phyloP scores from a whole-genome alignment of 2,329 filamentous ascomycete genomes.

The Pseudocercospora pini-densiflorae region DNA sequence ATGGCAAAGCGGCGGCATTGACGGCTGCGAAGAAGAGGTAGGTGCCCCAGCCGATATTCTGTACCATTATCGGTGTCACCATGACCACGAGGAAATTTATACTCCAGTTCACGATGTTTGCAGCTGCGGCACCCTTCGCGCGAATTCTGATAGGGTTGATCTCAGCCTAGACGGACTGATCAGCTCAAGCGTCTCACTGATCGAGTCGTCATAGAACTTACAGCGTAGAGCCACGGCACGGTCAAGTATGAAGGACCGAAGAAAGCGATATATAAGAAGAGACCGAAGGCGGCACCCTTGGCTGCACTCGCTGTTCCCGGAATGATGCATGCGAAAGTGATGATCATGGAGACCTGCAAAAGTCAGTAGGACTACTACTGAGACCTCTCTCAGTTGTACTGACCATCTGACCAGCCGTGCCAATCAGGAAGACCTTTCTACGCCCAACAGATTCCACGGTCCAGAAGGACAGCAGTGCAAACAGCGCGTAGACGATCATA shows the following conservation, averaged over 20 bases:
- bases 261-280: conserved; percentile 71
- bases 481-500: conserved; percentile 59
- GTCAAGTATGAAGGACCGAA: conserved; percentile 60
- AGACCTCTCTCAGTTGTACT: no score
- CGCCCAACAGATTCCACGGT: conserved; percentile 64
- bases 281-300: conserved; percentile 58
- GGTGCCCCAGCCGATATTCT: conserved; percentile 44
- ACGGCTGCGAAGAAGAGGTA: conserved; percentile 46
- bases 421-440: conserved; percentile 47
- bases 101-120: conserved; percentile 9
- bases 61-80: conserved; percentile 13
- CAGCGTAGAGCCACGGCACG: conserved; percentile 29
- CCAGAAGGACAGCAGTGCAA: conserved; percentile 10
- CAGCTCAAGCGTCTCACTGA: not conserved
- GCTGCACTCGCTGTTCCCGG: conserved; percentile 26
- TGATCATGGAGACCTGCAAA: conserved; percentile 51
- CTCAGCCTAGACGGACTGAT: not conserved
- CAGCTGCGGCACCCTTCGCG: conserved; percentile 46
- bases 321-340: conserved; percentile 46
- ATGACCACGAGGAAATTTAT: conserved; percentile 12
- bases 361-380: no score
- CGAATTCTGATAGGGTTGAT: conserved; percentile 57
- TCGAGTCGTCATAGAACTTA: not conserved
- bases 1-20: conserved; percentile 58
- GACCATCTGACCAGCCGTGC: conserved; percentile 55